A percentile compares a stretch with the other conserved stretches of the same genome.
Evolutionary conservation across 352 stramenopile species (phyloP).

Genomic region (Phytophthora fragariae): DNA sequence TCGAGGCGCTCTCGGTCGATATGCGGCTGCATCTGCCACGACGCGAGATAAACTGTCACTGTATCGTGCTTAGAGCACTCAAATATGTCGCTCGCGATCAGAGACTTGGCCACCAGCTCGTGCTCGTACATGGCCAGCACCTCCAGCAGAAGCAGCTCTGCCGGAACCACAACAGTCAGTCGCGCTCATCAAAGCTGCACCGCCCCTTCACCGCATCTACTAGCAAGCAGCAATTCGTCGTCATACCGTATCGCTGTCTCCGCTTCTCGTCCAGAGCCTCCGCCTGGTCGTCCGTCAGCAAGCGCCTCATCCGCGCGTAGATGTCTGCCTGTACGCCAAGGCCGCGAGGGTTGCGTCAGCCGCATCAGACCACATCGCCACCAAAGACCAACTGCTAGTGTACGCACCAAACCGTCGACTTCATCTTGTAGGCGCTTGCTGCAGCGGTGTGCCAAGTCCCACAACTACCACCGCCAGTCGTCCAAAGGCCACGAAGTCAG

Average conservation of each 20-base stretch:
- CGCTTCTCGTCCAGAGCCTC: slow-evolving; percentile 37
- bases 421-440: slow-evolving; percentile 61
- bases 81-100: slow-evolving; percentile 77
- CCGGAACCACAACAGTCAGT: slow-evolving; percentile 20
- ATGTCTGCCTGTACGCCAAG: slow-evolving; percentile 39
- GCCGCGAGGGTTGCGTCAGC: not conserved
- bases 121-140: slow-evolving; percentile 81
- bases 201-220: not conserved
- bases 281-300: slow-evolving; percentile 39
- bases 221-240: not conserved
- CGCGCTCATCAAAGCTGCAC: not conserved
- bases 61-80: slow-evolving; percentile 74
- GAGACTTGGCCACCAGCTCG: slow-evolving; percentile 80
- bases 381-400: not conserved
- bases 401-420: slow-evolving; percentile 55
- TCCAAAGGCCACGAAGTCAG: not conserved
- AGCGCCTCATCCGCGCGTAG: slow-evolving; percentile 52
- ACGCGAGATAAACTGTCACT: slow-evolving; percentile 79
- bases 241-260: slow-evolving; percentile 60
- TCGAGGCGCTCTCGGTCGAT: slow-evolving; percentile 69
- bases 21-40: slow-evolving; percentile 90
- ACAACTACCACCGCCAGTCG: slow-evolving; percentile 44
- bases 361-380: not conserved
- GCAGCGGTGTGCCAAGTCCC: slow-evolving; percentile 76
- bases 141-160: slow-evolving; percentile 70